These are phyloP conservation scores for Trametopsis cervina DNA, from an alignment of 768 basidiomycete genomes.

Conservation along the genomic window DNA sequence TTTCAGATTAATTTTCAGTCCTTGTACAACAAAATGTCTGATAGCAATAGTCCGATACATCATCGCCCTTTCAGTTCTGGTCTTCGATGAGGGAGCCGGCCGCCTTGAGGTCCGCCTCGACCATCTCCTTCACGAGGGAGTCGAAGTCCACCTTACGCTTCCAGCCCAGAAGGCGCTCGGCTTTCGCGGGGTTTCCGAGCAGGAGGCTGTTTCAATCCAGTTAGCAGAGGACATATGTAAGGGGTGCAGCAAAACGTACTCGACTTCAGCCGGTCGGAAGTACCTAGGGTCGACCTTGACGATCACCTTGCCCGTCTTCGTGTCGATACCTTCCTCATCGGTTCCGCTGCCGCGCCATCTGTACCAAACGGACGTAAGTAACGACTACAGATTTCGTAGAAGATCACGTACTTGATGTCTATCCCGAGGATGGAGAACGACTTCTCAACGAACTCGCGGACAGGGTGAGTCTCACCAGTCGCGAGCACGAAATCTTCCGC, in stretches of 20 bases:
- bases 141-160: constrained; percentile 82
- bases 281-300: constrained; percentile 85
- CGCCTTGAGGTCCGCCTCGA: constrained; percentile 70
- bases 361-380: neutral
- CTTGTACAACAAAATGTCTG: no score
- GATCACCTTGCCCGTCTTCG: constrained; percentile 59
- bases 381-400: constrained; percentile 3
- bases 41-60: no score
- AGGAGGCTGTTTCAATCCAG: constrained; percentile 49
- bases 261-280: constrained; percentile 95
- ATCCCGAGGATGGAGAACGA: constrained; percentile 67
- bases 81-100: constrained; percentile 72
- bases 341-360: constrained; percentile 79
- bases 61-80: constrained; percentile 75
- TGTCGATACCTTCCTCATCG: constrained; percentile 70
- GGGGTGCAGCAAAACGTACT: constrained; percentile 43
- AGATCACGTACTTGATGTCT: constrained; percentile 46
- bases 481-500: constrained; percentile 93
- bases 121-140: constrained; percentile 87
- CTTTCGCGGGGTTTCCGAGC: constrained; percentile 84
- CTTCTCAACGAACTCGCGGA: constrained; percentile 90
- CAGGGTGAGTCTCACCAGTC: constrained; percentile 92
- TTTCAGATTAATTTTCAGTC: no score
- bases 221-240: neutral
- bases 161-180: constrained; percentile 86